phyloP scores from a whole-genome alignment of 345 rosid species.

The Moringa oleifera region DNA sequence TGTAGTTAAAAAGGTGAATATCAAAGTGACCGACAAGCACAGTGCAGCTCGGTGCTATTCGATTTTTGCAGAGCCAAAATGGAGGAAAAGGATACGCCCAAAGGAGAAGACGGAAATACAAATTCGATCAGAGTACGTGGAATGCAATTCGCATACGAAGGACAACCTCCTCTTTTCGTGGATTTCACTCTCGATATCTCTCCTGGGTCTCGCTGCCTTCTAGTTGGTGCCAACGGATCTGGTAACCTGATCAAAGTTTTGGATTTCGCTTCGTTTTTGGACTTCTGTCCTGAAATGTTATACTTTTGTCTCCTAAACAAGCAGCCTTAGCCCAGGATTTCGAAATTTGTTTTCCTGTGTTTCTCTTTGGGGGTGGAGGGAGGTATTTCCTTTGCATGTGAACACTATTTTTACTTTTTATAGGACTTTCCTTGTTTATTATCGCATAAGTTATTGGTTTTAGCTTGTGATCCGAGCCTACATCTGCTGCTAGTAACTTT shows the following conservation, averaged over 20 bases:
- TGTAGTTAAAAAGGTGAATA: background rate
- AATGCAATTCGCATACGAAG: conserved; percentile 76
- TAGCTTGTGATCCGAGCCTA: background rate
- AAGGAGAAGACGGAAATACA: conserved; percentile 18
- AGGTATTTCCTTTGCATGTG: too few relatives aligned
- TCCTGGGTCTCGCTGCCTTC: conserved; percentile 86
- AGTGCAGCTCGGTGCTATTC: background rate
- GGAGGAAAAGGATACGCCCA: conserved; percentile 22
- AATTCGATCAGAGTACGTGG: conserved; percentile 53
- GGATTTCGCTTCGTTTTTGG: background rate
- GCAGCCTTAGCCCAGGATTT: background rate
- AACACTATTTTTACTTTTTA: too few relatives aligned
- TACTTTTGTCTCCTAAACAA: background rate
- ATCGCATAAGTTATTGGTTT: background rate
- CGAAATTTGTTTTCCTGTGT: background rate
- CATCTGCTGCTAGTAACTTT: background rate
- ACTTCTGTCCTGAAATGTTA: background rate
- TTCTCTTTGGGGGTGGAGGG: background rate
- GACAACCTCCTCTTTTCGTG: conserved; percentile 55
- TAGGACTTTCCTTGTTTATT: too few relatives aligned
- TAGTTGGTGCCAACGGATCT: conserved; percentile 93
- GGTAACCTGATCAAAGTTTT: conserved; percentile 32
- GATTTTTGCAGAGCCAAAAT: conserved; percentile 15
- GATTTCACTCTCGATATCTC: conserved; percentile 58
- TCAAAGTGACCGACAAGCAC: background rate